Base-by-base conservation (phyloP, 148 eudicot genomes). In the Dianthus caryophyllus region DNA sequence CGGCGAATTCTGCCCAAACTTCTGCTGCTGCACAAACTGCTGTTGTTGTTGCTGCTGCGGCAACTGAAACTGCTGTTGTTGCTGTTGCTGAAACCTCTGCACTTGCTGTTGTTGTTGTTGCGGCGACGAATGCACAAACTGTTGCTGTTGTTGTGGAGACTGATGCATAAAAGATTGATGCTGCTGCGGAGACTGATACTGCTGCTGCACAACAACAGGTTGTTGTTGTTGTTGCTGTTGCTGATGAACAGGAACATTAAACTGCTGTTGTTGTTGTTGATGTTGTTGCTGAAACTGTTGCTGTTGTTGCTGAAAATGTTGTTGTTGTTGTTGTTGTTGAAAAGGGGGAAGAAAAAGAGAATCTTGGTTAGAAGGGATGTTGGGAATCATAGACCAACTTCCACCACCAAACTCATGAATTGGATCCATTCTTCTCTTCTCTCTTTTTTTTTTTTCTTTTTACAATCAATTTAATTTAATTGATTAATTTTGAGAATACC, bases 321-420 rank as follows among this genome's bases (percentile, higher is more conserved):
- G 85, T 66, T 75, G 78, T 49, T 52, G 73, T 69, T 72, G 81
- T 74, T 70, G 80, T 16, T 74, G 79, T 59, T 68, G 75, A 49
- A 81, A 83, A 67, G 84, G 85, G 25, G 81, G 75, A 33, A 83
- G 76, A 65, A 79, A 86, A 24, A 84, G 76, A 63, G 84, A 75
- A 70, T 91, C 96, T 69, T 86, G 90, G 76, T 87, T 82, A 51
- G 73, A 50, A 51, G 67, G 76, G 18, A 85, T 82, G 84, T 82
- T 88, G 20, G 95, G 87, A 73, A 93, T 87, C 84, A 84, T 93
- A 41, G 79, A 64, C 98, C 96, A 93, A 73, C 78, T 93, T 56
- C 90, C 92, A 68, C 96, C 90, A 55, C 91, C 96, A 54, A 56
- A 87, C 63, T 81, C 76, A 18, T 78, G 75, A 24, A 78, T 31